These are phyloP conservation scores for Entomophthora muscae DNA, from an alignment of 371 early-diverging fungal genomes.

Conservation along the genomic window DNA sequence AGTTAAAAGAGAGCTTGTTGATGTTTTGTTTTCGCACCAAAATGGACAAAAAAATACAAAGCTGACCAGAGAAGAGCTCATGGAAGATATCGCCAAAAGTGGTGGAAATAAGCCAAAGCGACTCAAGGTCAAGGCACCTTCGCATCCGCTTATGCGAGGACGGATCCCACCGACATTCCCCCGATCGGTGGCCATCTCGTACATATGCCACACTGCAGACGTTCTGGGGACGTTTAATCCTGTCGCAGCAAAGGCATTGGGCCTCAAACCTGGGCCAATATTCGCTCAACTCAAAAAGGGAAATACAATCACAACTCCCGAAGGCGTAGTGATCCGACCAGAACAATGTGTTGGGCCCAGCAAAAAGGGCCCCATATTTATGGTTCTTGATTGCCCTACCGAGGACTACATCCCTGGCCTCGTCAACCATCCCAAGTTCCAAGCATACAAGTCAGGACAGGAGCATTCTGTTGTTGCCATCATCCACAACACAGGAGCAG, in stretches of 20 bases:
- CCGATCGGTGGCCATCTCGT: constrained; percentile 30
- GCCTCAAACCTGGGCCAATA: constrained; percentile 49
- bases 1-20: neutral
- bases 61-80: neutral
- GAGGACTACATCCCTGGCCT: constrained; percentile 38
- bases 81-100: neutral
- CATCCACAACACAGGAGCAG: constrained; percentile 47
- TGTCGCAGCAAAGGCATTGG: constrained; percentile 49
- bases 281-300: constrained; percentile 50
- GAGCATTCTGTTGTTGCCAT: constrained; percentile 9
- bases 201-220: constrained; percentile 56
- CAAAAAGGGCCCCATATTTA: constrained; percentile 40
- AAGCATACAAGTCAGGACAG: constrained; percentile 16
- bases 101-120: neutral
- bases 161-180: constrained; percentile 24
- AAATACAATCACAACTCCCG: constrained; percentile 32
- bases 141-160: neutral
- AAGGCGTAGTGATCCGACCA: constrained; percentile 57
- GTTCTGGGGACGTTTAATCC: constrained; percentile 71
- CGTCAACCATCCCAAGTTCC: constrained; percentile 24
- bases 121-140: neutral
- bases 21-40: neutral
- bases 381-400: constrained; percentile 74
- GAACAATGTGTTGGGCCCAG: constrained; percentile 42
- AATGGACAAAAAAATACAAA: neutral